Conservation (phyloP, 1,139 yeast species). For the Citeromyces hawaiiensis region DNA sequence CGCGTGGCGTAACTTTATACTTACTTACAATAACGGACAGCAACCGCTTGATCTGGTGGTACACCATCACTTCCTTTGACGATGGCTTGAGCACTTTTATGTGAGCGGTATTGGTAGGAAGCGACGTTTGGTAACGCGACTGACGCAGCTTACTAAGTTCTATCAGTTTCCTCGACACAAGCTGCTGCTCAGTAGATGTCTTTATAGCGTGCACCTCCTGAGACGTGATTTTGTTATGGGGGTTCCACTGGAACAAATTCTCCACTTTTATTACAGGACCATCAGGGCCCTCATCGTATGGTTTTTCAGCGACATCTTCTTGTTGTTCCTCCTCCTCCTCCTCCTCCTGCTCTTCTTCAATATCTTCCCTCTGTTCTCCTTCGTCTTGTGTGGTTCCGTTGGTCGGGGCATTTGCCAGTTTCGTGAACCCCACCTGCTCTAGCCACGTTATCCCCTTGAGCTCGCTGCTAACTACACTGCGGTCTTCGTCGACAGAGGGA, state of each 20-base stretch:
- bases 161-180: constrained; percentile 42
- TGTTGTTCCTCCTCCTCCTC: constrained; percentile 5
- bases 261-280: constrained; percentile 24
- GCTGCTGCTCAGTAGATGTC: constrained; percentile 31
- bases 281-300: constrained; percentile 3
- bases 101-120: constrained; percentile 9
- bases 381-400: constrained; percentile 5
- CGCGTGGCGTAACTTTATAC: constrained; percentile 12
- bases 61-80: constrained; percentile 31
- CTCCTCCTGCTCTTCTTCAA: constrained; percentile 6
- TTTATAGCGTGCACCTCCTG: constrained; percentile 37
- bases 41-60: constrained; percentile 34
- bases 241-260: constrained; percentile 40
- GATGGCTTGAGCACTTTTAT: constrained; percentile 18
- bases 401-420: constrained; percentile 25
- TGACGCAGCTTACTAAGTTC: constrained; percentile 55
- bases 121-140: constrained; percentile 26
- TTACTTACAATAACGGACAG: constrained; percentile 26
- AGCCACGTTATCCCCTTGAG: constrained; percentile 68
- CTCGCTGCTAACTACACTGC: constrained; percentile 48
- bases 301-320: constrained; percentile 4
- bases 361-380: constrained; percentile 3
- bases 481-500: constrained; percentile 62
- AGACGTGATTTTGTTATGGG: constrained; percentile 33
- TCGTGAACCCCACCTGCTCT: constrained; percentile 52